A percentile compares a stretch with the other conserved stretches of the same genome.
Conservation (phyloP, 1,139 yeast genomes). For the Debaryomyces psychrophilus region DNA sequence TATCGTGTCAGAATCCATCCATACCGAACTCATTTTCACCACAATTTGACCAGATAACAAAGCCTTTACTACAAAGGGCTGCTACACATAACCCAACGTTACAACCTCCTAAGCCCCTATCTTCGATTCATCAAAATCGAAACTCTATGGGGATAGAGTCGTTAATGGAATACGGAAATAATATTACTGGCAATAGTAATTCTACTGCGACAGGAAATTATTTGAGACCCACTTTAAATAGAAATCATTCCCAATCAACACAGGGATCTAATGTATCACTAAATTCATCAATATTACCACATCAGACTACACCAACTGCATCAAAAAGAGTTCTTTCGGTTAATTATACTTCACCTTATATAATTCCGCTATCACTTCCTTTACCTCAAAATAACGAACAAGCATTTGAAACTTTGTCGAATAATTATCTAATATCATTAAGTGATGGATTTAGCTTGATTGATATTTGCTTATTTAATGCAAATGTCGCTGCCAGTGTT, state of each 20-base stretch:
- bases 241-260: constrained; percentile 43
- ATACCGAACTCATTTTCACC: neutral
- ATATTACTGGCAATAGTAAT: neutral
- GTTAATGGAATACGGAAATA: constrained; percentile 3
- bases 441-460: constrained; percentile 54
- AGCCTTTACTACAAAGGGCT: constrained; percentile 6
- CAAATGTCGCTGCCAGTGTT: constrained; percentile 58
- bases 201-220: constrained; percentile 31
- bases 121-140: constrained; percentile 6
- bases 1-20: constrained; percentile 9
- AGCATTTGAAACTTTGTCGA: constrained; percentile 46
- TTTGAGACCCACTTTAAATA: constrained; percentile 26
- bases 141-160: constrained; percentile 3
- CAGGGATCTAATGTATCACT: constrained; percentile 36
- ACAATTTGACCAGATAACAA: neutral
- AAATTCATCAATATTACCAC: constrained; percentile 17
- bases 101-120: constrained; percentile 4
- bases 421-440: constrained; percentile 42
- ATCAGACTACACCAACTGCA: constrained; percentile 10
- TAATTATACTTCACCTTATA: constrained; percentile 42
- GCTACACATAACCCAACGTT: constrained; percentile 5
- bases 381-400: constrained; percentile 46
- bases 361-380: constrained; percentile 49
- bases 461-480: constrained; percentile 62
- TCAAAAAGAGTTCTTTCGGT: constrained; percentile 21